These are phyloP conservation scores for Fabrea salina DNA, from an alignment of 169 alveolate species.

Conservation along the genomic window DNA sequence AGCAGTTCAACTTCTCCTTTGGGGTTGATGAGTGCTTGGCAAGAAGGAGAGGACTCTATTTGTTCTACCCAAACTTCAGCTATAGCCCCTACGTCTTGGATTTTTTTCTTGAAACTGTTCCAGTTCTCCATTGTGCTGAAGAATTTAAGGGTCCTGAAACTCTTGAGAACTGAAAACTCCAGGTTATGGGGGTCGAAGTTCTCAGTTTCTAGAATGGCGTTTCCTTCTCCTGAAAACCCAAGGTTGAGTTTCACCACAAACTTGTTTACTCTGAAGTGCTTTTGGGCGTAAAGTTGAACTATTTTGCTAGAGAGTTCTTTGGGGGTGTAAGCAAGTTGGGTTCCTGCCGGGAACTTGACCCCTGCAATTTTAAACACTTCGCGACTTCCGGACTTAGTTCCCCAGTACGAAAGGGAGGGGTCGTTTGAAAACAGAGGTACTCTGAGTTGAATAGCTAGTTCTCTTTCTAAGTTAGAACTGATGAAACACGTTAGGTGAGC, in stretches of 20 bases:
- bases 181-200: neutral
- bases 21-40: neutral
- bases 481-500: neutral
- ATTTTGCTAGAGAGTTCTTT: neutral
- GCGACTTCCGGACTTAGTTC: conserved; percentile 12
- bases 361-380: neutral
- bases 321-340: neutral
- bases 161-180: neutral
- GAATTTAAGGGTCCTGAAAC: neutral
- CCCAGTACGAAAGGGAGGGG: neutral
- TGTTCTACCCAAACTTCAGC: conserved; percentile 22
- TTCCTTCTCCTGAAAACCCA: conserved; percentile 31
- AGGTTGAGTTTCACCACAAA: conserved; percentile 1
- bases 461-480: conserved; percentile 24
- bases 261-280: neutral
- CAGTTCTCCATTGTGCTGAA: neutral
- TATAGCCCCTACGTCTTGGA: neutral
- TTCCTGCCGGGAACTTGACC: neutral
- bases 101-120: neutral
- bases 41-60: neutral
- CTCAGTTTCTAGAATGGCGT: neutral
- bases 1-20: conserved; percentile 16
- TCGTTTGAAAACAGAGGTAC: conserved; percentile 23
- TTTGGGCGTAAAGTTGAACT: neutral
- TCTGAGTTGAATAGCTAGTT: neutral